Evolutionary conservation across 192 early-diverging fungal genomes (phyloP).

Genomic region (Lobosporangium transversale): DNA sequence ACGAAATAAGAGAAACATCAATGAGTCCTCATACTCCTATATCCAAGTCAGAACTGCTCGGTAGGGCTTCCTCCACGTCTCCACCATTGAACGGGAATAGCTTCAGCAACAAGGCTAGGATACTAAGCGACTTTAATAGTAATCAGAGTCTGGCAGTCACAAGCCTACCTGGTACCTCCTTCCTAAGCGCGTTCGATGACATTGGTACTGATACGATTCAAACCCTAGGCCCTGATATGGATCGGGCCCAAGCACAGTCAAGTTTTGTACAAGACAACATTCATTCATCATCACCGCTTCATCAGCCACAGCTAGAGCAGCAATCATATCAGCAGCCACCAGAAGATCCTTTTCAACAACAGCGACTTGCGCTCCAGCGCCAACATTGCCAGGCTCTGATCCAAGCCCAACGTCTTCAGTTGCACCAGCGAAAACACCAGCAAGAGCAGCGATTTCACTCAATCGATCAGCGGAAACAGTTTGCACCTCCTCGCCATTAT

Average conservation of each 20-base stretch:
- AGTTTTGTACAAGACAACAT: too few relatives aligned
- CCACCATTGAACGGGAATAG: neutral
- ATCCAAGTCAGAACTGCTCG: neutral
- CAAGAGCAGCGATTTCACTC: neutral
- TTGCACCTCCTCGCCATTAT: slow-evolving; percentile 4
- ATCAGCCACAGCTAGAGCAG: slow-evolving; percentile 5
- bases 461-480: slow-evolving; percentile 10
- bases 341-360: neutral
- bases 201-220: too few relatives aligned
- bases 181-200: too few relatives aligned
- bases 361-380: slow-evolving; percentile 14
- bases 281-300: too few relatives aligned
- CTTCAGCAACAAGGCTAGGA: neutral
- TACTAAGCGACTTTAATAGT: too few relatives aligned
- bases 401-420: slow-evolving; percentile 27
- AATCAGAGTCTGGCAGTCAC: too few relatives aligned
- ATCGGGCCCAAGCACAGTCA: too few relatives aligned
- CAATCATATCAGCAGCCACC: slow-evolving; percentile 6
- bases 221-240: too few relatives aligned
- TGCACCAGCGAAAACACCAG: slow-evolving; percentile 20
- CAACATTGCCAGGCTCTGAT: slow-evolving; percentile 19
- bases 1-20: neutral
- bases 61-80: slow-evolving; percentile 1
- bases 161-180: too few relatives aligned
- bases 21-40: slow-evolving; percentile 1